Conservation (phyloP, 1,139 yeast species). For the Hyphopichia fennica region DNA sequence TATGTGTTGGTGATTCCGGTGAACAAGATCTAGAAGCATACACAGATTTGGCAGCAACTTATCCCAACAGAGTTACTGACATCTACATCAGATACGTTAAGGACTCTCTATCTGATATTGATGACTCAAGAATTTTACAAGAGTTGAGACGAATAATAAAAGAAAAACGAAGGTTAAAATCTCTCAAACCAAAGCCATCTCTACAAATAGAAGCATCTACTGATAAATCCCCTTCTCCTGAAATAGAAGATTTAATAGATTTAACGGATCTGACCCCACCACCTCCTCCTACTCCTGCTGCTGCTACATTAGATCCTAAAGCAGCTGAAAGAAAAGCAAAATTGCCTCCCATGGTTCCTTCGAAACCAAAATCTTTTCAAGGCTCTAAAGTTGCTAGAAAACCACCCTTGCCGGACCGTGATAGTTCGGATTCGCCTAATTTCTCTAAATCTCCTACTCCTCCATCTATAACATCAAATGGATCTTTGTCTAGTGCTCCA, state of each 20-base stretch:
- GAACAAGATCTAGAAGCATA: constrained; percentile 95
- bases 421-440: neutral
- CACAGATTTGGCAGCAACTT: constrained; percentile 60
- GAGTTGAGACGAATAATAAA: constrained; percentile 27
- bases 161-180: constrained; percentile 8
- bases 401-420: constrained; percentile 23
- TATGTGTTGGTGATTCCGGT: constrained; percentile 93
- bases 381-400: constrained; percentile 21
- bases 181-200: constrained; percentile 5
- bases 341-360: constrained; percentile 42
- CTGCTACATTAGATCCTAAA: constrained; percentile 3
- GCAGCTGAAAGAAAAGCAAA: constrained; percentile 16
- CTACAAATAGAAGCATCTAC: constrained; percentile 1
- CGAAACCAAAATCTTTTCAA: constrained; percentile 34
- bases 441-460: neutral
- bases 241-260: constrained; percentile 34
- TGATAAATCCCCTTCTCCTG: constrained; percentile 1
- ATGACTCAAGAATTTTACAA: constrained; percentile 39
- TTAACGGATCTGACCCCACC: constrained; percentile 22
- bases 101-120: constrained; percentile 58
- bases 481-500: neutral
- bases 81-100: constrained; percentile 83
- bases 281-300: constrained; percentile 4
- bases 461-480: constrained; percentile 4
- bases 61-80: constrained; percentile 65